A percentile compares a stretch with the other conserved stretches of the same genome.
Evolutionary conservation across 1,284 basidiomycete species (phyloP).

Genomic region (Cutaneotrichosporon arboriforme): DNA sequence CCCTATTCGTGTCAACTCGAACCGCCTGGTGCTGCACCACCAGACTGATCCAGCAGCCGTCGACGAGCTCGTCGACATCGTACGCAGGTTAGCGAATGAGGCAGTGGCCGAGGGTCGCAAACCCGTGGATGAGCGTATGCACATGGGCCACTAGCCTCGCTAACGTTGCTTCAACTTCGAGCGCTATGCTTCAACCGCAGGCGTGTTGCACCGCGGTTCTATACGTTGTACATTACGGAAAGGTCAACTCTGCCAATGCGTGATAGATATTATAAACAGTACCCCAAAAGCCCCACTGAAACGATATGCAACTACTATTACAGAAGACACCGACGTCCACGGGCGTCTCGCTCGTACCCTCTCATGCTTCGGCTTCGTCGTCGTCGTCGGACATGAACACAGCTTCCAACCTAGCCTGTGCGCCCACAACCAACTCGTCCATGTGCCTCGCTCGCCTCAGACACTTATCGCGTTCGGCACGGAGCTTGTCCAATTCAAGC

Average conservation of each 20-base stretch:
- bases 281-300: too few species aligned
- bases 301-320: too few species aligned
- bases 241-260: too few species aligned
- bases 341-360: too few species aligned
- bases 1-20: constrained; percentile 59
- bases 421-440: background rate
- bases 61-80: constrained; percentile 43
- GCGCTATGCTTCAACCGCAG: too few species aligned
- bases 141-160: background rate
- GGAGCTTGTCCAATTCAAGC: background rate
- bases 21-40: constrained; percentile 75
- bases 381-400: background rate
- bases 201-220: too few species aligned
- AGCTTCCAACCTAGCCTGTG: background rate
- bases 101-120: background rate
- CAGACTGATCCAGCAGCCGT: constrained; percentile 70
- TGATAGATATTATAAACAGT: too few species aligned
- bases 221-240: too few species aligned
- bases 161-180: too few species aligned
- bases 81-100: constrained; percentile 14
- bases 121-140: background rate
- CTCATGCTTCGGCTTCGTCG: too few species aligned
- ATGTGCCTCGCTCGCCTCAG: background rate
- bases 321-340: too few species aligned
- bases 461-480: background rate